phyloP scores from a whole-genome alignment of 2,329 filamentous ascomycete species.

The Aspergillus sp. region DNA sequence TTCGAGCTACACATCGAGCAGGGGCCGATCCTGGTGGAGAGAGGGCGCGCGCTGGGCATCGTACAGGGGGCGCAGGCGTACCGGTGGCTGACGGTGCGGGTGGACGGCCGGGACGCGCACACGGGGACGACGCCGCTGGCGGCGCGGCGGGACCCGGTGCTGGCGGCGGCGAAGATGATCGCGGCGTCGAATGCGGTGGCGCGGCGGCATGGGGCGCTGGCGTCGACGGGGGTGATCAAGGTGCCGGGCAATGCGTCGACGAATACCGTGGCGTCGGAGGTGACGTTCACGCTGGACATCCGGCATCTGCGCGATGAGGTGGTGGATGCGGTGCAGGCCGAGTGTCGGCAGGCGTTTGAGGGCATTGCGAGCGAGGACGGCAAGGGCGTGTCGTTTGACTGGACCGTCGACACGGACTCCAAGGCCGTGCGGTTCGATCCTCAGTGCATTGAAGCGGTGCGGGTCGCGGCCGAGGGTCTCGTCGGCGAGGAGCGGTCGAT shows the following conservation, averaged over 20 bases:
- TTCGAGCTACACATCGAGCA: constrained; percentile 83
- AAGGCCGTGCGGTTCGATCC: constrained; percentile 60
- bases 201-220: constrained; percentile 54
- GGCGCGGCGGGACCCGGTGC: constrained; percentile 61
- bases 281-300: constrained; percentile 65
- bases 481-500: constrained; percentile 49
- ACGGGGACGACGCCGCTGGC: constrained; percentile 67
- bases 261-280: constrained; percentile 65
- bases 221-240: constrained; percentile 63
- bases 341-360: constrained; percentile 54
- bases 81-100: constrained; percentile 63
- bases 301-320: constrained; percentile 55
- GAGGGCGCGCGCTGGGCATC: constrained; percentile 59
- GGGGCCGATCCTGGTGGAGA: constrained; percentile 65
- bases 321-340: constrained; percentile 54
- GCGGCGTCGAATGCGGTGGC: constrained; percentile 61
- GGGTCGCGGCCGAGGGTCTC: constrained; percentile 52
- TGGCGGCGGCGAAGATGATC: constrained; percentile 64
- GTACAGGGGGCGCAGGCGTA: constrained; percentile 69
- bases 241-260: constrained; percentile 59
- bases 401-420: constrained; percentile 56
- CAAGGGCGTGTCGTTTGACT: constrained; percentile 50
- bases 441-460: constrained; percentile 61
- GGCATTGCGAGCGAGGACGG: constrained; percentile 54
- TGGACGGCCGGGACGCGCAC: constrained; percentile 65